Conservation (phyloP, 129 eudicot species). For the Tagetes patula region DNA sequence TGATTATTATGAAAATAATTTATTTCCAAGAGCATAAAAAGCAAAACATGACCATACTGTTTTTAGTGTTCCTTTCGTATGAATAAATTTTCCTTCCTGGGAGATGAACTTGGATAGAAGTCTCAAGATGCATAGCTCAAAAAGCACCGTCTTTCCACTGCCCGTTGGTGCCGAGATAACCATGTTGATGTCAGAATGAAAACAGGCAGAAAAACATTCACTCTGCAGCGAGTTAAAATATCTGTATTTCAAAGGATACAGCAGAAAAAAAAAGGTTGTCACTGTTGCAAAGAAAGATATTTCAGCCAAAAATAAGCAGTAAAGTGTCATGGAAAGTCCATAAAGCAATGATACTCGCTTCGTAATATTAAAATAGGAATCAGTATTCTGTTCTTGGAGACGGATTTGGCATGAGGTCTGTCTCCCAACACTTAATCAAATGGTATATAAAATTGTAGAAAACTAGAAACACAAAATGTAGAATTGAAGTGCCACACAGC, state of each 20-base stretch:
- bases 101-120: conserved; percentile 81
- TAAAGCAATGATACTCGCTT: conserved; percentile 10
- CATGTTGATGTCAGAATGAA: conserved; percentile 89
- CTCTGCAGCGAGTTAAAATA: conserved; percentile 98
- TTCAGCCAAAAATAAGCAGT: conserved; percentile 13
- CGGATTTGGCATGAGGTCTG: conserved; percentile 15
- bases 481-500: background rate
- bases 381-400: background rate
- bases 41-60: conserved; percentile 57
- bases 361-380: background rate
- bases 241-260: conserved; percentile 41
- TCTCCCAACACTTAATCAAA: conserved; percentile 22
- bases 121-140: conserved; percentile 94
- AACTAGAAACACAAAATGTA: background rate
- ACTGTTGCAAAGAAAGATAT: conserved; percentile 20
- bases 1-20: conserved; percentile 8
- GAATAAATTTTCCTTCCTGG: conserved; percentile 67
- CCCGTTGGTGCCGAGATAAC: conserved; percentile 99
- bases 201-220: conserved; percentile 94
- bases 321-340: conserved; percentile 12
- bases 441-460: background rate
- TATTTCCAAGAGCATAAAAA: conserved; percentile 16
- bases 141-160: conserved; percentile 99
- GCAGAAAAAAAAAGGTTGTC: background rate
- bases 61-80: conserved; percentile 76